A percentile compares a stretch with the other conserved stretches of the same genome.
Evolutionary conservation across 2,329 filamentous ascomycete genomes (phyloP).

Genomic region (Oidium heveae): DNA sequence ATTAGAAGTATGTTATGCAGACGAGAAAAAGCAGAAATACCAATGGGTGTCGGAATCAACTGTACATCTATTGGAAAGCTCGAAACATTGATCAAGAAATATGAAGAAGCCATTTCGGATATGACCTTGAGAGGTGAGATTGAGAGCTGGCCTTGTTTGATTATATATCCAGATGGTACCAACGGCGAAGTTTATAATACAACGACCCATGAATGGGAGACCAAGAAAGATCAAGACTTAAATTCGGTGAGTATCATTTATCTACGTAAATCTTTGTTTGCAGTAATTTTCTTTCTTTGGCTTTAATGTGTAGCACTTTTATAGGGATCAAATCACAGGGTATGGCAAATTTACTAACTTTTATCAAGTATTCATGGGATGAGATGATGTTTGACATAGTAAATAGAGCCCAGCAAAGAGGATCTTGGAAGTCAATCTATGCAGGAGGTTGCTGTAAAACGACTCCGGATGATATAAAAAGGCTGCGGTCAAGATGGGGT

Average conservation of each 20-base stretch:
- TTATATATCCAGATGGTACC: conserved; percentile 39
- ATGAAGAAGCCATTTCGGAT: conserved; percentile 22
- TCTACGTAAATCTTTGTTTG: too few relatives aligned
- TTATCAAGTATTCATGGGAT: too few relatives aligned
- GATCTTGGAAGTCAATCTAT: conserved; percentile 14
- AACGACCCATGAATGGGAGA: too few relatives aligned
- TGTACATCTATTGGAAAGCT: conserved; percentile 42
- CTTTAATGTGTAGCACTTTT: too few relatives aligned
- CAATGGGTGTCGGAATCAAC: conserved; percentile 42
- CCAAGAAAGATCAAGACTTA: too few relatives aligned
- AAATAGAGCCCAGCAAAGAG: conserved; percentile 7
- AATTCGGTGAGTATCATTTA: too few relatives aligned
- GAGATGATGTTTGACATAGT: conserved; percentile 12
- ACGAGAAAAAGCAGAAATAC: conserved; percentile 12
- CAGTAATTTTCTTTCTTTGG: too few relatives aligned
- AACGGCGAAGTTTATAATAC: too few relatives aligned
- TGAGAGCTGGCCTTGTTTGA: conserved; percentile 23
- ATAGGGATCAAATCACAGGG: too few relatives aligned
- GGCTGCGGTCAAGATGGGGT: conserved; percentile 6
- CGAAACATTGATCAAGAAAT: conserved; percentile 25
- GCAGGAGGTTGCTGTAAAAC: conserved; percentile 23
- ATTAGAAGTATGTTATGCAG: conserved; percentile 16
- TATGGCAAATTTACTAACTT: too few relatives aligned
- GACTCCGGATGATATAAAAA: conserved; percentile 13
- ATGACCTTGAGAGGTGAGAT: conserved; percentile 16